phyloP scores from a whole-genome alignment of 306 rosid species.

The Medicago lupulina region DNA sequence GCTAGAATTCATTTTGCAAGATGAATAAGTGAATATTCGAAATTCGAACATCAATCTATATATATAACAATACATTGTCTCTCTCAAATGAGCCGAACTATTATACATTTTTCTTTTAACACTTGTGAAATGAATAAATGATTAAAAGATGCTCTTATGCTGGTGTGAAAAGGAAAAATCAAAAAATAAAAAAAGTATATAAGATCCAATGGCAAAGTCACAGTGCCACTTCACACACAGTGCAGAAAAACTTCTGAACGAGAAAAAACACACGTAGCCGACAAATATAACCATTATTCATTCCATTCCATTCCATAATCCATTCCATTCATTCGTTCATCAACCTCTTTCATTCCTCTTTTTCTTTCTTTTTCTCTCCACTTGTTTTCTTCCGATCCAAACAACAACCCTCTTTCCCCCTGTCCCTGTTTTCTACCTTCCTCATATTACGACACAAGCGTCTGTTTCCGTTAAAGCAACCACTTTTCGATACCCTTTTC shows the following conservation, averaged over 20 bases:
- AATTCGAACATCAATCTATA: too few species aligned
- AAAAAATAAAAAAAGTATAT: too few species aligned
- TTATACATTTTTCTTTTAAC: too few species aligned
- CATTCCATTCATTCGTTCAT: slow-evolving; percentile 35
- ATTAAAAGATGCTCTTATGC: too few species aligned
- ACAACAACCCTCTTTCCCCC: background rate
- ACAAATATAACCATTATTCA: slow-evolving; percentile 8
- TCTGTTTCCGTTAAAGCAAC: slow-evolving; percentile 21
- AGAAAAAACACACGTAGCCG: slow-evolving; percentile 14
- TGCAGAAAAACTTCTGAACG: background rate
- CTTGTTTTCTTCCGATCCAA: slow-evolving; percentile 17
- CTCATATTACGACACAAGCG: background rate
- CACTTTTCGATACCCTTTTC: slow-evolving; percentile 23
- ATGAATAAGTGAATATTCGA: too few species aligned
- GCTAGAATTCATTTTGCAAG: too few species aligned
- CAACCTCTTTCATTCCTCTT: slow-evolving; percentile 6
- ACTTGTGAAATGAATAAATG: too few species aligned
- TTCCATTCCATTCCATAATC: background rate
- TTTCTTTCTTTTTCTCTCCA: slow-evolving; percentile 5
- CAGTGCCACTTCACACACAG: slow-evolving; percentile 4
- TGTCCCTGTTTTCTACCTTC: background rate
- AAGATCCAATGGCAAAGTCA: slow-evolving; percentile 4
- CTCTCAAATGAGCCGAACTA: too few species aligned
- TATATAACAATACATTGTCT: too few species aligned
- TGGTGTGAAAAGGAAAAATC: too few species aligned